Conservation (phyloP, 495 filamentous ascomycete genomes). For the Terfezia claveryi region DNA sequence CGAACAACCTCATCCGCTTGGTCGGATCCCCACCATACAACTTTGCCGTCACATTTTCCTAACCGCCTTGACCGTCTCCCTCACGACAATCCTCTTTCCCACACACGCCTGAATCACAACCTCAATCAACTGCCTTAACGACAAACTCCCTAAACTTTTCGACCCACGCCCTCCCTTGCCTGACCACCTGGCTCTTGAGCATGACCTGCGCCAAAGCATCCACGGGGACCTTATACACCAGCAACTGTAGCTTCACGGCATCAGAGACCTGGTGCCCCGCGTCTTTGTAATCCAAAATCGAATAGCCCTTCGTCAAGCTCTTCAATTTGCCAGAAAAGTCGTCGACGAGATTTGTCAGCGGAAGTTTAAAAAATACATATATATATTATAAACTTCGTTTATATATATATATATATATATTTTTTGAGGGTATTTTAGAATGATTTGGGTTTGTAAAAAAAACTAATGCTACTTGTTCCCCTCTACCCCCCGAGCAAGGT, state of each 20-base stretch:
- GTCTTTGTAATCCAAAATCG: slow-evolving; percentile 38
- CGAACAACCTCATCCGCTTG: slow-evolving; percentile 63
- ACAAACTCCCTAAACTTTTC: slow-evolving; percentile 95
- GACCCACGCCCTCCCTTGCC: slow-evolving; percentile 69
- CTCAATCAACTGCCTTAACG: slow-evolving; percentile 85
- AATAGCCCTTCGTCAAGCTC: slow-evolving; percentile 56
- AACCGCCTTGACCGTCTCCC: slow-evolving; percentile 92
- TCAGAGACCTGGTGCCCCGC: slow-evolving; percentile 61
- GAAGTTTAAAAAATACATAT: no score
- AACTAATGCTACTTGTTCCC: slow-evolving; percentile 59
- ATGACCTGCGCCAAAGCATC: slow-evolving; percentile 86
- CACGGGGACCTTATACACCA: slow-evolving; percentile 82
- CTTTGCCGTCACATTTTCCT: slow-evolving; percentile 80
- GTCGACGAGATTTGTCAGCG: slow-evolving; percentile 70
- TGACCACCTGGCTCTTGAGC: slow-evolving; percentile 52
- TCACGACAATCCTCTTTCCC: slow-evolving; percentile 62
- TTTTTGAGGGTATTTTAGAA: slow-evolving; percentile 94
- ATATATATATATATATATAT: no score
- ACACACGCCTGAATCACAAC: slow-evolving; percentile 83
- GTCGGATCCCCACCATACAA: slow-evolving; percentile 77
- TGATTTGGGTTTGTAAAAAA: slow-evolving; percentile 96
- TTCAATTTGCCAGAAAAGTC: slow-evolving; percentile 97
- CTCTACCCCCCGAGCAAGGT: slow-evolving; percentile 74
- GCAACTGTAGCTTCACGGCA: slow-evolving; percentile 71
- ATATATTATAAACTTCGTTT: no score